phyloP scores from a whole-genome alignment of 164 flowering plant species.

The Macadamia tetraphylla region DNA sequence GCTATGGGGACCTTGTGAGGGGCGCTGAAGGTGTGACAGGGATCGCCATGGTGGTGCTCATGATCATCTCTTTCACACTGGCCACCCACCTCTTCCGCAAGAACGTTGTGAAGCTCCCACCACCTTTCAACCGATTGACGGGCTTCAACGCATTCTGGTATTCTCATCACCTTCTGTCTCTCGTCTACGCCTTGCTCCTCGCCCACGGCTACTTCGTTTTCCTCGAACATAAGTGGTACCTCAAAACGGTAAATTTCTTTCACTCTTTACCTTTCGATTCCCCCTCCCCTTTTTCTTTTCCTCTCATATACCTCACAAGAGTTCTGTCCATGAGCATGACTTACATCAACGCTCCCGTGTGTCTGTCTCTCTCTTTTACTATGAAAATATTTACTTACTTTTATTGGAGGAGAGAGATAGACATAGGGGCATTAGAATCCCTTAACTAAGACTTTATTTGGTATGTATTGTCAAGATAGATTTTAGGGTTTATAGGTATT shows the following conservation, averaged over 20 bases:
- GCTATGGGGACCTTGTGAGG: conserved; percentile 39
- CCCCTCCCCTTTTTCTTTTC: too few relatives aligned
- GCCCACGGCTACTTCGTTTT: conserved; percentile 72
- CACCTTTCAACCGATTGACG: conserved; percentile 72
- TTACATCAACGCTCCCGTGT: too few relatives aligned
- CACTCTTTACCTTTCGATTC: too few relatives aligned
- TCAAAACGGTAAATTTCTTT: conserved; percentile 58
- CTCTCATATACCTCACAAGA: too few relatives aligned
- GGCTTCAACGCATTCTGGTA: conserved; percentile 99
- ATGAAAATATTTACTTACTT: too few relatives aligned
- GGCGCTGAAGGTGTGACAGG: conserved; percentile 78
- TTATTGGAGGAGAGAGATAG: too few relatives aligned
- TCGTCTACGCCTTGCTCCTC: conserved; percentile 73
- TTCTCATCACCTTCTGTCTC: conserved; percentile 72
- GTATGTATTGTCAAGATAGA: too few relatives aligned
- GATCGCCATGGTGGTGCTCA: conserved; percentile 59
- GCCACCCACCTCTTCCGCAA: conserved; percentile 60
- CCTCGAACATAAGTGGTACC: conserved; percentile 72
- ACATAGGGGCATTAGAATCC: too few relatives aligned
- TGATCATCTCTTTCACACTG: conserved; percentile 63
- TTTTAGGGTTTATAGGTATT: too few relatives aligned
- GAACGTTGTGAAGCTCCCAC: conserved; percentile 60
- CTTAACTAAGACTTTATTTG: too few relatives aligned
- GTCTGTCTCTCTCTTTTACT: too few relatives aligned
- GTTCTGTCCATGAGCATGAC: too few relatives aligned